phyloP scores from a whole-genome alignment of 257 asterid genomes.

The Anisodus acutangulus region DNA sequence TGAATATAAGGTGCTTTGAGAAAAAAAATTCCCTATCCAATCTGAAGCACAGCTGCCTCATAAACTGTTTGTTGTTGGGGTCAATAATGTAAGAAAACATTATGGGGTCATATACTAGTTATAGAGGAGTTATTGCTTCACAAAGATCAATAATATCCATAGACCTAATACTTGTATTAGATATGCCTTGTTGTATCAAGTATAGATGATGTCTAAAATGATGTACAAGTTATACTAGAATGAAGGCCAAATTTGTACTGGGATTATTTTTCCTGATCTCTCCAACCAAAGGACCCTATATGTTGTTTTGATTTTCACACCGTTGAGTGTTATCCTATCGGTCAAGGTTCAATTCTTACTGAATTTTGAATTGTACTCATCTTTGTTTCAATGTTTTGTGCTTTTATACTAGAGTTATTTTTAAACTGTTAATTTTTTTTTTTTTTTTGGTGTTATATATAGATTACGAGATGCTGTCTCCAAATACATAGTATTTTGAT shows the following conservation, averaged over 20 bases:
- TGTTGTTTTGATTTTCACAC: not conserved
- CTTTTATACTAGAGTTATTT: not conserved
- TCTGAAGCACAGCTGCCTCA: too few species aligned
- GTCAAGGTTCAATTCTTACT: not conserved
- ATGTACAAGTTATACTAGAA: not conserved
- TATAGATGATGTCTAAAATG: not conserved
- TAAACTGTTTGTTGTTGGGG: too few species aligned
- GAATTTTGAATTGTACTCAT: not conserved
- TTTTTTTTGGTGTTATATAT: not conserved
- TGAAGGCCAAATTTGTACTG: not conserved
- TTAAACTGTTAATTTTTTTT: not conserved
- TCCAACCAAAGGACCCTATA: constrained; percentile 5
- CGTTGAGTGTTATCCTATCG: not conserved
- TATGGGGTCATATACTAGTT: not conserved
- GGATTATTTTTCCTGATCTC: constrained; percentile 9
- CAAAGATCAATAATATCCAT: not conserved
- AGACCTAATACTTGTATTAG: not conserved
- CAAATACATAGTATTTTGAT: not conserved
- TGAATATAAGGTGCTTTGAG: too few species aligned
- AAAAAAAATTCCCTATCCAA: too few species aligned
- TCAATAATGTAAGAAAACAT: not conserved
- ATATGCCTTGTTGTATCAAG: not conserved
- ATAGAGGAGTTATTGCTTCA: not conserved
- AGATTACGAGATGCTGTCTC: not conserved
- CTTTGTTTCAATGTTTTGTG: not conserved